phyloP scores from a whole-genome alignment of 257 asterid species.

The Anisodus acutangulus region DNA sequence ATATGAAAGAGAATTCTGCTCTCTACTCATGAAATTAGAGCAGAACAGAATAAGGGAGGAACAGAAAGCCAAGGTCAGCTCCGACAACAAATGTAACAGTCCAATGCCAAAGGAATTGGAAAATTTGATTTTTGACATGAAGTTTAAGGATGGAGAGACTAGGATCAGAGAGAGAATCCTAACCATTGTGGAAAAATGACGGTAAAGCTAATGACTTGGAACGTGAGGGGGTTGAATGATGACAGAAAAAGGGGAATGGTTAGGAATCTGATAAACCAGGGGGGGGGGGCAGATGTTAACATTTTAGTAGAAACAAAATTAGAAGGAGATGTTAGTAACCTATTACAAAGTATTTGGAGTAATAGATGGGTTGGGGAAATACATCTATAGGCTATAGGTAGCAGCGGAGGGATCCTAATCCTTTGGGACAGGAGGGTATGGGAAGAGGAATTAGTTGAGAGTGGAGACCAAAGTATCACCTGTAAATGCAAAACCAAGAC shows the following conservation, averaged over 20 bases:
- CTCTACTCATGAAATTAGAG: background rate
- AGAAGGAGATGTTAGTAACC: background rate
- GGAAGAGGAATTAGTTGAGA: background rate
- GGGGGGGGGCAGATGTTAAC: background rate
- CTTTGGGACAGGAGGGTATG: background rate
- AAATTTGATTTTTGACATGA: background rate
- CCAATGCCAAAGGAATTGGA: background rate
- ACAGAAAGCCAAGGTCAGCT: background rate
- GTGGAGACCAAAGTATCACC: background rate
- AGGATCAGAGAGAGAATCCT: background rate
- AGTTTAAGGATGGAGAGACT: too few species aligned
- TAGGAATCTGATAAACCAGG: background rate
- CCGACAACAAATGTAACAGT: background rate
- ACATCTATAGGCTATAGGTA: background rate
- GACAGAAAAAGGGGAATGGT: background rate
- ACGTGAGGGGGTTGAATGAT: background rate
- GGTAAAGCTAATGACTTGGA: background rate
- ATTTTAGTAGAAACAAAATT: background rate
- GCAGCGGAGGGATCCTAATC: background rate
- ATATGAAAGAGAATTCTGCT: background rate
- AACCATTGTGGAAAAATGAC: background rate
- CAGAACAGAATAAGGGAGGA: background rate
- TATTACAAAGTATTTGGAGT: background rate
- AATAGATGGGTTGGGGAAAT: background rate
- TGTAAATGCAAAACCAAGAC: background rate